Evolutionary conservation across 495 filamentous ascomycete species (phyloP), one percentile per base, ranked within the genome.

Genomic region (Lasiosphaeria hispida): DNA sequence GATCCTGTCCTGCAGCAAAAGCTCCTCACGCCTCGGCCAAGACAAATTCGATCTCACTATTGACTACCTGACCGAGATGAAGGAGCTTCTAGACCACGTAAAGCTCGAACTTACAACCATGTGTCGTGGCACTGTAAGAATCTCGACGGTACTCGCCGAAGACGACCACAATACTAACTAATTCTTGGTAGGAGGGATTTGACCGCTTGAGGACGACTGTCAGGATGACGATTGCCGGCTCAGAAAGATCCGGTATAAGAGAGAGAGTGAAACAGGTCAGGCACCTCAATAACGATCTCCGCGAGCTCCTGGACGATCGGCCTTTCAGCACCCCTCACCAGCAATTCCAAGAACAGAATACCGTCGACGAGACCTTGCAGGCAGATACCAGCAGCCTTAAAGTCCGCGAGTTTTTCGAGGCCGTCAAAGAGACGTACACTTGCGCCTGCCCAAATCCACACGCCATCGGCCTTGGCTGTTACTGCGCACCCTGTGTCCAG

Each of bases 401-500:
- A 14, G 40, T 36, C 10, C 14, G 38, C 18, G 35, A 53, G 34
- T 40, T 53, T 7, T 53, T 39, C 36, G 38, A 53, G 37, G 35
- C 35, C 35, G 23, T 53, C 50, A 53, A 30, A 35, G 17, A 41
- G 2, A 42, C 14, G 7, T 53, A 53, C 36, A 53, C 50, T 8
- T 53, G 50, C 38, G 36, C 15, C 1, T 53, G 50, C 36, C 15
- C 14, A 23, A 38, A 4, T 10, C 34, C 34, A 23, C 50, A 53
- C 0, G 6, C 38, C 36, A 40, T 53, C 11, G 50, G 50, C 7
- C 7, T 53, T 0, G 50, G 50, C 0, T 53, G 50, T 1, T 41
- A 41, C 13, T 53, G 50, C 36, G 36, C 35, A 7, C 13, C 34
- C 35, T 53, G 50, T 23, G 7, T 19, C 19, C 35, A 40, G 11